A percentile compares a stretch with the other conserved stretches of the same genome.
Conservation (phyloP, 164 flowering plant species). For the Aristolochia californica region DNA sequence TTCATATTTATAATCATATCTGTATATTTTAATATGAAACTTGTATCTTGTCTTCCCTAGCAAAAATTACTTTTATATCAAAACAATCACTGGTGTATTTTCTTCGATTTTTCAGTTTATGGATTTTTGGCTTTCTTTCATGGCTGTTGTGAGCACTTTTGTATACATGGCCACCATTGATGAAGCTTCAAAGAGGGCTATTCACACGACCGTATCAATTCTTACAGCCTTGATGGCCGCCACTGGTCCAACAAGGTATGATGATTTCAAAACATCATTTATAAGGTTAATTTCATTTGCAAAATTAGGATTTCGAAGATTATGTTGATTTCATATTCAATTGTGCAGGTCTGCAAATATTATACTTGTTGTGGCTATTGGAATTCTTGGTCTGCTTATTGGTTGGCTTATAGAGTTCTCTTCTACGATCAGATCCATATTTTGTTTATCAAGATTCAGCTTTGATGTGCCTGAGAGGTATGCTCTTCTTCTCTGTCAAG, state of each 20-base stretch:
- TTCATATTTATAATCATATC: too few species aligned
- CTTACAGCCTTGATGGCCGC: conserved; percentile 80
- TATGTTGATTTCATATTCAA: background rate
- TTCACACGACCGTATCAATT: conserved; percentile 69
- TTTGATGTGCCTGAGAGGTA: conserved; percentile 37
- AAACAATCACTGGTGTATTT: too few species aligned
- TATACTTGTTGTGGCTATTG: conserved; percentile 57
- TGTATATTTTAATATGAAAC: too few species aligned
- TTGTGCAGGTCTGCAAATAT: conserved; percentile 65
- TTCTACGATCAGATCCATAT: conserved; percentile 29
- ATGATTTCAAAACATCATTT: background rate
- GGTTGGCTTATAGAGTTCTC: conserved; percentile 66
- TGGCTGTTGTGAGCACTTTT: conserved; percentile 74
- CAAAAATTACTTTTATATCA: too few species aligned
- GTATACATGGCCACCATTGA: conserved; percentile 48
- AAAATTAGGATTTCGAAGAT: too few species aligned
- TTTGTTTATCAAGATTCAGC: conserved; percentile 24
- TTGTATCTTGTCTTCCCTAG: too few species aligned
- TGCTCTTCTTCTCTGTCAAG: background rate
- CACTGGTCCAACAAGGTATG: conserved; percentile 76
- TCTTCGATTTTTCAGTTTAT: conserved; percentile 46
- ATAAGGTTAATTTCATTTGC: too few species aligned
- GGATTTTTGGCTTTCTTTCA: conserved; percentile 89
- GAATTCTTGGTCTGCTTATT: conserved; percentile 54
- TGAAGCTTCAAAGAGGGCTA: conserved; percentile 55